Conservation (phyloP, 495 filamentous ascomycete species). For the Neurospora sp. region DNA sequence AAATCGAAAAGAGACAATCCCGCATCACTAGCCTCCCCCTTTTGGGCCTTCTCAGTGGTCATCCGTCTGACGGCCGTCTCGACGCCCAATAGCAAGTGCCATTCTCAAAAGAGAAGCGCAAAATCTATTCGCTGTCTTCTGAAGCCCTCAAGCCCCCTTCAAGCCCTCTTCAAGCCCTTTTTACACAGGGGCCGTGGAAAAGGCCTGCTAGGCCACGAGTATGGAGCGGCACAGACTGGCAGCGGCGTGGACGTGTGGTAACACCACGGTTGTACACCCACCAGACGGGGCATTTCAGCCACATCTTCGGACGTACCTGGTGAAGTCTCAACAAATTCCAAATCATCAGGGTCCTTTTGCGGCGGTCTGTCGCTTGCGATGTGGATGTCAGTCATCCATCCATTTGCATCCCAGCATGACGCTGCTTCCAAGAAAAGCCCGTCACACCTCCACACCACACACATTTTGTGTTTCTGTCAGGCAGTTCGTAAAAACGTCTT, state of each 20-base stretch:
- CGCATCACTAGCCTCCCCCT: neutral
- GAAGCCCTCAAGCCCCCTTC: neutral
- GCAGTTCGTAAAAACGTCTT: neutral
- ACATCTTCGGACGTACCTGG: neutral
- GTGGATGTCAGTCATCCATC: neutral
- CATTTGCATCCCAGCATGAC: neutral
- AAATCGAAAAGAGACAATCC: neutral
- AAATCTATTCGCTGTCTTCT: neutral
- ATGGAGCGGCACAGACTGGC: neutral
- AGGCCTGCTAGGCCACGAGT: neutral
- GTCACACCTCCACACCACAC: neutral
- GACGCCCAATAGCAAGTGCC: neutral
- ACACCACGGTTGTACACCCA: neutral
- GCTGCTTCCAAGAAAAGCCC: neutral
- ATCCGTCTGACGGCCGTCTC: neutral
- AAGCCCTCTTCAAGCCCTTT: neutral
- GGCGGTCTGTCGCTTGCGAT: neutral
- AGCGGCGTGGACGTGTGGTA: neutral
- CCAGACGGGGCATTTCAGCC: neutral
- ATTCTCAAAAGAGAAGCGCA: neutral
- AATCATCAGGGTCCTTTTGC: neutral
- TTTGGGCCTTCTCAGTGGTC: neutral
- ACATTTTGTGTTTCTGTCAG: neutral
- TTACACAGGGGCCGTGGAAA: neutral
- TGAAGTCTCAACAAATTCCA: neutral